Evolutionary conservation across 2,329 filamentous ascomycete species (phyloP).

Genomic region (Ploettnerulaceae sp.): DNA sequence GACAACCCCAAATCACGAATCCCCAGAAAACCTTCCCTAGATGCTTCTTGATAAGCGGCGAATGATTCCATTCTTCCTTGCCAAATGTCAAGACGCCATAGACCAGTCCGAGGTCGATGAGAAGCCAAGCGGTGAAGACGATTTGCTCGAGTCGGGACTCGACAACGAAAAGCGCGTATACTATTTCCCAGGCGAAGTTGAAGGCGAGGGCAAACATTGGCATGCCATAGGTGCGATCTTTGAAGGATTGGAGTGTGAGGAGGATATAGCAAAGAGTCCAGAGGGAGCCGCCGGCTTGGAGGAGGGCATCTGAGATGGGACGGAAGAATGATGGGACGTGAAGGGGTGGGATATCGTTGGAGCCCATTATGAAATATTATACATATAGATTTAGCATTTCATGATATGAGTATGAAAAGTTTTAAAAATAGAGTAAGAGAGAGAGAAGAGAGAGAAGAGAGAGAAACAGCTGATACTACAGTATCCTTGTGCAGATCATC

Average conservation of each 20-base stretch:
- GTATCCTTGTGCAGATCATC: conserved; percentile 2
- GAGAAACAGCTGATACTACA: background rate
- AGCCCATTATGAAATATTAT: conserved; percentile 29
- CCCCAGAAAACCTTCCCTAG: conserved; percentile 36
- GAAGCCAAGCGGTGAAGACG: conserved; percentile 45
- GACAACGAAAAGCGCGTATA: conserved; percentile 45
- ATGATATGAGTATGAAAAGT: too few species aligned
- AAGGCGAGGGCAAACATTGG: conserved; percentile 44
- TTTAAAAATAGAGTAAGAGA: too few species aligned
- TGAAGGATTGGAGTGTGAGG: conserved; percentile 42
- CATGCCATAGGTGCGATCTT: conserved; percentile 45
- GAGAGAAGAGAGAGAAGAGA: background rate
- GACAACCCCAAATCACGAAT: conserved; percentile 37
- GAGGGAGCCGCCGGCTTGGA: conserved; percentile 24
- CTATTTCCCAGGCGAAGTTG: conserved; percentile 49
- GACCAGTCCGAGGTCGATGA: conserved; percentile 45
- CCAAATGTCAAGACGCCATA: conserved; percentile 43
- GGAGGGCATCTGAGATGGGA: conserved; percentile 16
- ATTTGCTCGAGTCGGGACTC: conserved; percentile 40
- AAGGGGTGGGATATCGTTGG: conserved; percentile 24
- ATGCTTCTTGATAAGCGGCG: conserved; percentile 40
- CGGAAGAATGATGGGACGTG: conserved; percentile 17
- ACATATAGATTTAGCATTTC: too few species aligned
- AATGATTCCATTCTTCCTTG: conserved; percentile 39
- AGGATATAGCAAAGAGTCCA: conserved; percentile 40